phyloP scores from a whole-genome alignment of 2,329 filamentous ascomycete genomes.

The Ilyonectria sp. region DNA sequence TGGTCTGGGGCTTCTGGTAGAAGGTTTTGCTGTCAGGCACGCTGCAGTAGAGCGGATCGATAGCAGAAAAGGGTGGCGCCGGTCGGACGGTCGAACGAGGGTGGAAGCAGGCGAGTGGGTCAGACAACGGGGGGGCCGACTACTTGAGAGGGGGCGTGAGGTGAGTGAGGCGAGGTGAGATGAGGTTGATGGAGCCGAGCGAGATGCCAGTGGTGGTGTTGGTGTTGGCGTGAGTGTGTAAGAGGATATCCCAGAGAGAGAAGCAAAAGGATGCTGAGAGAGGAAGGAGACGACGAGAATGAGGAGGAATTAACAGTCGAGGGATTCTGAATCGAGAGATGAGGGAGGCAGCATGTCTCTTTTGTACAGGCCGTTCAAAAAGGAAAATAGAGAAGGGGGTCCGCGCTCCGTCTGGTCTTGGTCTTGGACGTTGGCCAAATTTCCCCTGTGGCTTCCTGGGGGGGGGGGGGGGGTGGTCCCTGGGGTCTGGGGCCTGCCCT shows the following conservation, averaged over 20 bases:
- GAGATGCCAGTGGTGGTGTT: background rate
- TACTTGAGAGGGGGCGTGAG: conserved; percentile 28
- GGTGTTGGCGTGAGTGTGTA: background rate
- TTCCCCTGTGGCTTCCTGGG: conserved; percentile 17
- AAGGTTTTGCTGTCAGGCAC: conserved; percentile 35
- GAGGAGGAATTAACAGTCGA: conserved; percentile 12
- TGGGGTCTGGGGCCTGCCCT: conserved; percentile 12
- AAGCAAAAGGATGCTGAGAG: conserved; percentile 9
- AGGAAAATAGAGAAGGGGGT: conserved; percentile 32
- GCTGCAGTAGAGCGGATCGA: conserved; percentile 41
- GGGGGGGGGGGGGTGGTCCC: background rate
- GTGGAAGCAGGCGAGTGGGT: conserved; percentile 36
- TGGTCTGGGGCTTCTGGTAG: conserved; percentile 37
- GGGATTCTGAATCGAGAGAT: conserved; percentile 38
- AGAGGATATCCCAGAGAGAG: background rate
- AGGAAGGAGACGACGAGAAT: conserved; percentile 8
- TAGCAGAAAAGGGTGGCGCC: conserved; percentile 43
- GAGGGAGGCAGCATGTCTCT: conserved; percentile 42
- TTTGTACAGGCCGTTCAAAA: conserved; percentile 42
- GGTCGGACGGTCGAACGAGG: conserved; percentile 47
- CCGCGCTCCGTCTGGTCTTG: conserved; percentile 15
- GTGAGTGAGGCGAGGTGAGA: conserved; percentile 39
- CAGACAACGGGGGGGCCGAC: conserved; percentile 44
- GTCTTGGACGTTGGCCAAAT: conserved; percentile 13
- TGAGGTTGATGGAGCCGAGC: conserved; percentile 17